Evolutionary conservation across 1,139 yeast species (phyloP).

Genomic region (Lodderomyces beijingensis): DNA sequence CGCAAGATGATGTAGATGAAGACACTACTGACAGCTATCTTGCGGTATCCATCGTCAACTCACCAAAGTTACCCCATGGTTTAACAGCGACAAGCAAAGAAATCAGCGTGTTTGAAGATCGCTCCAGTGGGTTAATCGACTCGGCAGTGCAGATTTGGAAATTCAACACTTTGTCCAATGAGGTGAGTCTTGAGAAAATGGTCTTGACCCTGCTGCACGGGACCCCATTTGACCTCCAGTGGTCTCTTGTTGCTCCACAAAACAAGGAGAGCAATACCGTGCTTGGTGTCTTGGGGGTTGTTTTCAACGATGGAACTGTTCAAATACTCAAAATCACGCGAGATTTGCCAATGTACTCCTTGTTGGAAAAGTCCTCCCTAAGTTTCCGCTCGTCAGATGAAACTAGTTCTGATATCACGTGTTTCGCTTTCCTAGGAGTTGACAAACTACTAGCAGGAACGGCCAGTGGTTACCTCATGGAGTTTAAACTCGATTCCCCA

Average conservation of each 20-base stretch:
- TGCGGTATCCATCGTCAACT: conserved; percentile 47
- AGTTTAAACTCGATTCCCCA: conserved; percentile 40
- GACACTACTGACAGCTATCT: conserved; percentile 23
- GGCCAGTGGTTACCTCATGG: conserved; percentile 62
- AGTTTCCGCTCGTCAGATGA: conserved; percentile 16
- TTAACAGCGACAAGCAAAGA: conserved; percentile 13
- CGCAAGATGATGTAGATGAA: conserved; percentile 12
- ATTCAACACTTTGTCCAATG: conserved; percentile 25
- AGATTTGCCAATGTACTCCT: conserved; percentile 16
- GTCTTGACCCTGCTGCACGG: conserved; percentile 48
- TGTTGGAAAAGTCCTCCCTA: conserved; percentile 25
- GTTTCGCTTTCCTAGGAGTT: conserved; percentile 53
- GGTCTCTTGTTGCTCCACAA: conserved; percentile 49
- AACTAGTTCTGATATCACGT: conserved; percentile 27
- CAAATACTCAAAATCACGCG: conserved; percentile 44
- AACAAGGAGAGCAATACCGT: conserved; percentile 18
- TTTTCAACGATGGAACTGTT: conserved; percentile 60
- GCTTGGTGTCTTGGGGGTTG: conserved; percentile 49
- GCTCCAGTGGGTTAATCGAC: no score
- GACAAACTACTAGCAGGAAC: conserved; percentile 58
- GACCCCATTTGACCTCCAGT: conserved; percentile 46
- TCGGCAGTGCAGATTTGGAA: conserved; percentile 48
- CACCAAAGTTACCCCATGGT: conserved; percentile 27
- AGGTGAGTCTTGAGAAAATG: conserved; percentile 24
- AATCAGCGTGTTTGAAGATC: conserved; percentile 6